phyloP scores from a whole-genome alignment of 129 eudicot genomes.

The Centaurea solstitialis region DNA sequence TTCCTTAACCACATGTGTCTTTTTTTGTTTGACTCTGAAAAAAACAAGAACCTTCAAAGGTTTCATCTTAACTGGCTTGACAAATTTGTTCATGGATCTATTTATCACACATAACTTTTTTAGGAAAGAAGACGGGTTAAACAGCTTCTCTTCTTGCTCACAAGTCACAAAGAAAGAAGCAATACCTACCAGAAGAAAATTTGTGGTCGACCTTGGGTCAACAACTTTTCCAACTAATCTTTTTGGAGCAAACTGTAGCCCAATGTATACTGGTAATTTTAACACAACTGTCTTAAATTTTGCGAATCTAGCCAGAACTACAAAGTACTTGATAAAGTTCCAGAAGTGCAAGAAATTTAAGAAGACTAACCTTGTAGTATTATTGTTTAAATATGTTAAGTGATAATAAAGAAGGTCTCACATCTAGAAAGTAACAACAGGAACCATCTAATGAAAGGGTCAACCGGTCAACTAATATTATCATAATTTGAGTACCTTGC shows the following conservation, averaged over 20 bases:
- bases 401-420: not conserved
- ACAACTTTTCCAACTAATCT: constrained; percentile 9
- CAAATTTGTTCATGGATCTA: constrained; percentile 1
- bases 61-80: constrained; percentile 3
- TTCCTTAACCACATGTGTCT: constrained; percentile 4
- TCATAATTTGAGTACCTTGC: constrained; percentile 49
- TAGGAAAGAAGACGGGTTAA: not conserved
- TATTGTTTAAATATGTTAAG: not conserved
- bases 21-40: too few relatives aligned
- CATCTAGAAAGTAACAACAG: constrained; percentile 10
- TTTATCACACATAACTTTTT: not conserved
- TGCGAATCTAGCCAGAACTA: constrained; percentile 5
- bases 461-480: not conserved
- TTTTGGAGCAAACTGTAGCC: constrained; percentile 16
- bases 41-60: not conserved
- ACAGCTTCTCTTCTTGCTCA: not conserved
- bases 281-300: not conserved
- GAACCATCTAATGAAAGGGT: not conserved
- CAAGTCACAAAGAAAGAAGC: too few relatives aligned
- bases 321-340: constrained; percentile 2
- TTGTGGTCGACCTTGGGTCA: constrained; percentile 1
- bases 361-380: not conserved
- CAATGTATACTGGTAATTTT: not conserved
- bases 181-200: constrained; percentile 11
- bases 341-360: not conserved